Conservation (phyloP, 345 rosid genomes). For the Limnanthes douglasii region DNA sequence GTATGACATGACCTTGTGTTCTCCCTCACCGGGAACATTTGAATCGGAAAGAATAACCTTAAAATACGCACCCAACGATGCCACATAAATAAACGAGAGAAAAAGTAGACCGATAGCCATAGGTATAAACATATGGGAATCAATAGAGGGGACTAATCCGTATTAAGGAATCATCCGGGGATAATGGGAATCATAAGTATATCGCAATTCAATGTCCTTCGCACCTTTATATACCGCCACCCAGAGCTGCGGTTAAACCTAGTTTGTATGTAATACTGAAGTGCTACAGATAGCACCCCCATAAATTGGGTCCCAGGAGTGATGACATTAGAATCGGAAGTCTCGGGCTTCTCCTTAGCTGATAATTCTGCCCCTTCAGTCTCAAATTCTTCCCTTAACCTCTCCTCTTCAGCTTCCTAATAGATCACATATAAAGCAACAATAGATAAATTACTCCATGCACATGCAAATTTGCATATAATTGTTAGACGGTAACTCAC, state of each 20-base stretch:
- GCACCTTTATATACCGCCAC: slow-evolving; percentile 78
- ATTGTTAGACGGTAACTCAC: slow-evolving; percentile 24
- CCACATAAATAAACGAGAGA: slow-evolving; percentile 42
- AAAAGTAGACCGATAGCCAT: slow-evolving; percentile 34
- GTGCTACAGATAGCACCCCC: slow-evolving; percentile 80
- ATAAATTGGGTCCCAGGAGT: slow-evolving; percentile 96
- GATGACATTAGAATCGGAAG: slow-evolving; percentile 87
- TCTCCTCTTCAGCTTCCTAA: slow-evolving; percentile 94
- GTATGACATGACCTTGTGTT: slow-evolving; percentile 95
- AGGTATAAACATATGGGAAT: slow-evolving; percentile 12
- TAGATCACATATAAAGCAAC: slow-evolving; percentile 4
- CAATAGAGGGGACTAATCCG: slow-evolving; percentile 41
- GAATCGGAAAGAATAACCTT: slow-evolving; percentile 99
- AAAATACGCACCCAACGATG: slow-evolving; percentile 49
- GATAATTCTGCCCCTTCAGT: slow-evolving; percentile 38
- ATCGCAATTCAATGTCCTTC: slow-evolving; percentile 12
- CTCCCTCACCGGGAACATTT: slow-evolving; percentile 97
- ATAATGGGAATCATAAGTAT: slow-evolving; percentile 8
- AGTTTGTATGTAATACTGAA: slow-evolving; percentile 76
- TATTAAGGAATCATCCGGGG: slow-evolving; percentile 29
- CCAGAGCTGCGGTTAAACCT: slow-evolving; percentile 77
- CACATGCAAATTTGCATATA: neutral
- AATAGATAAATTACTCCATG: slow-evolving; percentile 4
- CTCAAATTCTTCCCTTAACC: slow-evolving; percentile 70
- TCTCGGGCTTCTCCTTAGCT: slow-evolving; percentile 63